Base-by-base conservation (phyloP, 2,329 filamentous ascomycete genomes). In the Pseudogymnoascus sp. region DNA sequence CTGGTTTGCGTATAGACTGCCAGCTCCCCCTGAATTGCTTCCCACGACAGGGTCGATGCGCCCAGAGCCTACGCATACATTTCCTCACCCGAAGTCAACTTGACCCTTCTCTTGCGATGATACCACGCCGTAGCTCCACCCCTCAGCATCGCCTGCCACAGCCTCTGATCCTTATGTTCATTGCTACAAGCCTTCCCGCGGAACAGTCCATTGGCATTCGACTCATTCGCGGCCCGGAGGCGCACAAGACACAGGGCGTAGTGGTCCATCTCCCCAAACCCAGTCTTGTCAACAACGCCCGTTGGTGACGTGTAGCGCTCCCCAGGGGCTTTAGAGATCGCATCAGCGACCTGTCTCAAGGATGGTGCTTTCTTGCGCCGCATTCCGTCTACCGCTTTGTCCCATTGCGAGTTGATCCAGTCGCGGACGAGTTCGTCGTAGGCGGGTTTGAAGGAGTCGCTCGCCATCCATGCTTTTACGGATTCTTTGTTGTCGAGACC, bases 381-480 rank as follows among this genome's bases (percentile, higher is more conserved):
- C 26, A 57, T 31, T 26, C 47, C 28, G 5, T 57, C 47, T 1
- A 31, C 47, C 1, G 47, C 47, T 13, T 33, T 57, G 7, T 57
- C 28, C 47, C 47, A 57, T 13, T 7, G 47, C 1, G n/a, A 19
- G 10, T 8, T 8, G n/a, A 57, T 57, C 47, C 47, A 57, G 28
- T 57, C 47, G n/a, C 47, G 26, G n/a, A 57, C 26, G 26, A 57
- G 47, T 19, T 57, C 47, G 28, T 57, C 47, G n/a, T 57, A 57
- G 13, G 26, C 47, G 5, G 47, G 47, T 33, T 57, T 57, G 47
- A 57, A 57, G n/a, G 47, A 33, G 7, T 33, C 26, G 9, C 47
- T 57, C 4, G 26, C 47, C 47, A 57, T 57, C 47, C 47, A 57
- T 57, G 28, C n/a, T 10, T 33, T 33, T 19, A 33, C 47, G 2